These are phyloP conservation scores for Kodamaea leandrae DNA, from an alignment of 805 yeast genomes.

Conservation along the genomic window DNA sequence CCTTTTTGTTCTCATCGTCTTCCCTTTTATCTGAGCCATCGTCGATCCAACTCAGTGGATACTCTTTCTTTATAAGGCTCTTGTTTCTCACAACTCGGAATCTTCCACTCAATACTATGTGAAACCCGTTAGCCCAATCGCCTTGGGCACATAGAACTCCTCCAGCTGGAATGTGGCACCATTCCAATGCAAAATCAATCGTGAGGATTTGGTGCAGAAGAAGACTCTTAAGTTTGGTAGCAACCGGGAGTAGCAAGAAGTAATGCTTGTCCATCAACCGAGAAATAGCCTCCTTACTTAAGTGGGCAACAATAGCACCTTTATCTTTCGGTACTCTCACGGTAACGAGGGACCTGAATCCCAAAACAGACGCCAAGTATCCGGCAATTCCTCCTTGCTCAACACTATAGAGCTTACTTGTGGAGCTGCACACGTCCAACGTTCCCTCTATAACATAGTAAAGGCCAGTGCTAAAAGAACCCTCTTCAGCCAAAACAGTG, in stretches of 20 bases:
- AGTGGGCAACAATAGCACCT: slow-evolving; percentile 61
- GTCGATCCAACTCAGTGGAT: slow-evolving; percentile 5
- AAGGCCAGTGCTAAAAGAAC: slow-evolving; percentile 68
- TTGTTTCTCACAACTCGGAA: slow-evolving; percentile 56
- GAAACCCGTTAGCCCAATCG: slow-evolving; percentile 86
- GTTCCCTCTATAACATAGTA: slow-evolving; percentile 78
- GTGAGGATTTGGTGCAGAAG: slow-evolving; percentile 65
- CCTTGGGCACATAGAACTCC: slow-evolving; percentile 76
- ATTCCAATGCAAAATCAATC: slow-evolving; percentile 89
- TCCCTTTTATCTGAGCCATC: slow-evolving; percentile 4
- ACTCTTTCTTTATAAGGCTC: slow-evolving; percentile 23
- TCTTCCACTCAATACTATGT: slow-evolving; percentile 85
- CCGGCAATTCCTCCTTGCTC: slow-evolving; percentile 85
- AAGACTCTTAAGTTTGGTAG: slow-evolving; percentile 65
- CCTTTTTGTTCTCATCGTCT: slow-evolving; percentile 11
- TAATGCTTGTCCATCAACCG: slow-evolving; percentile 72
- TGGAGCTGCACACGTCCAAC: slow-evolving; percentile 48
- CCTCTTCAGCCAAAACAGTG: slow-evolving; percentile 58
- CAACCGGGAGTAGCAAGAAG: slow-evolving; percentile 71
- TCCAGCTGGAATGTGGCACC: slow-evolving; percentile 92
- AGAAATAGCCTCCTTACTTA: slow-evolving; percentile 63
- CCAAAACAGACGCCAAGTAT: slow-evolving; percentile 75
- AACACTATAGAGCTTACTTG: slow-evolving; percentile 53
- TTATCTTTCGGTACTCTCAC: slow-evolving; percentile 59
- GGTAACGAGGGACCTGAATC: slow-evolving; percentile 73